These are phyloP conservation scores for Parmales sp. DNA, from an alignment of 108 stramenopile genomes.

Conservation along the genomic window DNA sequence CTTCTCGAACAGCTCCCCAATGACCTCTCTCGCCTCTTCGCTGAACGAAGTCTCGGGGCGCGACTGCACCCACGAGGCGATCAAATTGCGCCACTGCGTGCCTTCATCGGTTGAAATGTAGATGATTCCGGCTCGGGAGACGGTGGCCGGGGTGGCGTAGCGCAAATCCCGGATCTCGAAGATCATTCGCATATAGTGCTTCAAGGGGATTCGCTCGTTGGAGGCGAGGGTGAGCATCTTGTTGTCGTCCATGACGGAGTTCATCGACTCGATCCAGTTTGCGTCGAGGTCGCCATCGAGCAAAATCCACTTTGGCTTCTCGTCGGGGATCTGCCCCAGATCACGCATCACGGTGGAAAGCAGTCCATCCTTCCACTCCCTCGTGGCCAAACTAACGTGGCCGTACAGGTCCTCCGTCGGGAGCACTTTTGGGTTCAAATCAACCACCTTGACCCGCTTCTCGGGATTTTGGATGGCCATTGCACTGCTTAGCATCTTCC, in stretches of 20 bases:
- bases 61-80: conserved; percentile 37
- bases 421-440: conserved; percentile 53
- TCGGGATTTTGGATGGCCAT: not conserved
- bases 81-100: conserved; percentile 18
- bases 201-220: conserved; percentile 33
- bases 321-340: conserved; percentile 43
- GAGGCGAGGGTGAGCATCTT: conserved; percentile 58
- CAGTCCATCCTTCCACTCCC: conserved; percentile 65
- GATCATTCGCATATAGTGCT: conserved; percentile 18
- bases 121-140: conserved; percentile 32
- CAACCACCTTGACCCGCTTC: conserved; percentile 25
- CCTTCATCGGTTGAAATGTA: not conserved
- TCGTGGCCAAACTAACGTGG: conserved; percentile 41
- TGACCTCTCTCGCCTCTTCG: conserved; percentile 21
- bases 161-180: conserved; percentile 21
- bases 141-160: conserved; percentile 56
- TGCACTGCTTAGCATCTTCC: conserved; percentile 46
- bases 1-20: conserved; percentile 10
- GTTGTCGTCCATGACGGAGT: conserved; percentile 68
- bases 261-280: conserved; percentile 67
- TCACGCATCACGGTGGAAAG: conserved; percentile 54
- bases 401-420: conserved; percentile 55
- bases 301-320: conserved; percentile 58
- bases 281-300: conserved; percentile 62
- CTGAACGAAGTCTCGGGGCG: conserved; percentile 31